Conservation (phyloP, 331 rosid species). For the Malus hybrid region DNA sequence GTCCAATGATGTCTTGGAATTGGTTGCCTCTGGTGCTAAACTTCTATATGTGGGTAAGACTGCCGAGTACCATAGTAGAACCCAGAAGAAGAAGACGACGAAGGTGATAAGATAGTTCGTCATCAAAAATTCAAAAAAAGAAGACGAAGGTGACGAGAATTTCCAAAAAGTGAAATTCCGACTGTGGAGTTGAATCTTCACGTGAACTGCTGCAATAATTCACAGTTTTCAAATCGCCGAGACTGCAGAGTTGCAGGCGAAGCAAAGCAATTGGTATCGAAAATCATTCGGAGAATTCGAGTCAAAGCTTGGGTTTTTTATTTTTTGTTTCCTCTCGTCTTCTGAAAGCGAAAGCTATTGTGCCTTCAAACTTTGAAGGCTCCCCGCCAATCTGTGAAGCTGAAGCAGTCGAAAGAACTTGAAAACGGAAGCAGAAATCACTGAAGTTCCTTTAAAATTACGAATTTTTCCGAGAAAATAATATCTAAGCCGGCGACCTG, state of each 20-base stretch:
- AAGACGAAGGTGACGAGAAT: too few relatives aligned
- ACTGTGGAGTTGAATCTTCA: not conserved
- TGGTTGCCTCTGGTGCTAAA: conserved; percentile 55
- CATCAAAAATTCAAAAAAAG: too few relatives aligned
- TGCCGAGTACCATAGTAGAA: conserved; percentile 93
- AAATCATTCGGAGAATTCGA: not conserved
- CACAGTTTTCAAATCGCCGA: not conserved
- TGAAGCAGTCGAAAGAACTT: not conserved
- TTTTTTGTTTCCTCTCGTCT: not conserved
- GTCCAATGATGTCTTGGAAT: conserved; percentile 84
- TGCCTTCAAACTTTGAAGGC: conserved; percentile 31
- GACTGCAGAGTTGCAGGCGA: not conserved
- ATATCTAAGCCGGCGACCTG: not conserved
- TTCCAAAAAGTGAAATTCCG: too few relatives aligned
- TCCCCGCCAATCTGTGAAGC: conserved; percentile 31
- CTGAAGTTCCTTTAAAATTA: conserved; percentile 6
- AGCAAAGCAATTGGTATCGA: not conserved
- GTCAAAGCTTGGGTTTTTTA: not conserved
- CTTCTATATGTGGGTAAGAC: conserved; percentile 95
- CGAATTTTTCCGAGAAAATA: not conserved
- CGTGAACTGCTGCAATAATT: not conserved
- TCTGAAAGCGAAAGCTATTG: conserved; percentile 24
- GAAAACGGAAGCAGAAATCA: not conserved
- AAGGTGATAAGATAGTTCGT: too few relatives aligned
- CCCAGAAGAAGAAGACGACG: conserved; percentile 31